Conservation (phyloP, 768 basidiomycete species). For the Tephrocybe rancida region DNA sequence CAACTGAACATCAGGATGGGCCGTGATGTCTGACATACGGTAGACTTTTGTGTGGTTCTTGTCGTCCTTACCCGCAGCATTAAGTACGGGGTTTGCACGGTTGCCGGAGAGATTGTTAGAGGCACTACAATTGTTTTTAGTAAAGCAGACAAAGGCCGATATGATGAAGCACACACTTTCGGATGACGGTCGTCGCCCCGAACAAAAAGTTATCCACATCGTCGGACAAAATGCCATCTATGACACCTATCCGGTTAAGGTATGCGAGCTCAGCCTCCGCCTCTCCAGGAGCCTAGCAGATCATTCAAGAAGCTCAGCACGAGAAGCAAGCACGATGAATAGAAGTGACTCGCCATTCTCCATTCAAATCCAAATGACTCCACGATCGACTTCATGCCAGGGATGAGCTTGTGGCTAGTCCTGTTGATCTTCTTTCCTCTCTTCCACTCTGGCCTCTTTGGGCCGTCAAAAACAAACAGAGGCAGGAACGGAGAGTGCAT, state of each 20-base stretch:
- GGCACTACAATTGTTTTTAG: constrained; percentile 43
- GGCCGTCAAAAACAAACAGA: constrained; percentile 92
- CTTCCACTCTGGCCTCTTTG: constrained; percentile 80
- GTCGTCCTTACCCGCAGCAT: constrained; percentile 71
- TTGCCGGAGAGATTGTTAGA: constrained; percentile 78
- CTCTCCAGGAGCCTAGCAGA: constrained; percentile 81
- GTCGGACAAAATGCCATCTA: constrained; percentile 90
- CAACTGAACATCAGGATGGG: constrained; percentile 41
- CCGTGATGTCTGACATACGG: constrained; percentile 38
- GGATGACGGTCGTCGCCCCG: constrained; percentile 79
- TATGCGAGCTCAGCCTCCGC: constrained; percentile 94
- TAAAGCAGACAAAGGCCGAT: background rate
- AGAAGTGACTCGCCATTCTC: constrained; percentile 50
- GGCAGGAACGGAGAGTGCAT: constrained; percentile 81
- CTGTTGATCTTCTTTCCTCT: constrained; percentile 72
- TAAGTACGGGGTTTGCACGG: constrained; percentile 59
- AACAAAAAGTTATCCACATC: constrained; percentile 94
- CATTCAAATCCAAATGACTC: constrained; percentile 83
- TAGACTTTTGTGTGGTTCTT: constrained; percentile 66
- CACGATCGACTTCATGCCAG: constrained; percentile 78
- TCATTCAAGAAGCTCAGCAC: constrained; percentile 25
- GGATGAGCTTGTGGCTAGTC: constrained; percentile 63
- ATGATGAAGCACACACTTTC: constrained; percentile 62
- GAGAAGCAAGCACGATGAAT: constrained; percentile 3
- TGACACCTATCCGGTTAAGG: constrained; percentile 76